Evolutionary conservation across 73 alveolate genomes (phyloP).

Genomic region (Urostyla sp.): DNA sequence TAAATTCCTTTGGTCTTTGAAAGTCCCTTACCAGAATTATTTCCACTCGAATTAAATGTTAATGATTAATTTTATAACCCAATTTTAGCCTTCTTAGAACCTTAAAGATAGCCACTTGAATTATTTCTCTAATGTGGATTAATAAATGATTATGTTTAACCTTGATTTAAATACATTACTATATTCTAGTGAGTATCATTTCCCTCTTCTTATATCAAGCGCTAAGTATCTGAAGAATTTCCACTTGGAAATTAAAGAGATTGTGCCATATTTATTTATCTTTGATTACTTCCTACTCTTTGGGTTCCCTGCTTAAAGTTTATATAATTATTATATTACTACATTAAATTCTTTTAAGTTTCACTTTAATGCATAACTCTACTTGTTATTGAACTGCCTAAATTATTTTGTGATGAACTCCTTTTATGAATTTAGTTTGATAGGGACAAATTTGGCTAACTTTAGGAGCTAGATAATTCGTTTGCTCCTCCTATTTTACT

Average conservation of each 20-base stretch:
- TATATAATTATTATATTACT: constrained; percentile 33
- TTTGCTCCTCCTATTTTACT: background rate
- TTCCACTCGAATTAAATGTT: constrained; percentile 27
- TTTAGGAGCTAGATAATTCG: background rate
- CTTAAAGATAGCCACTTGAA: background rate
- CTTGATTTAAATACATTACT: background rate
- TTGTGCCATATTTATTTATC: background rate
- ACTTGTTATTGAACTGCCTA: constrained; percentile 19
- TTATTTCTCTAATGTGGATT: background rate
- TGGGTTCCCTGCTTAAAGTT: constrained; percentile 22
- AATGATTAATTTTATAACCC: constrained; percentile 1
- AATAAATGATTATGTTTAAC: background rate
- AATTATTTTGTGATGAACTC: constrained; percentile 27
- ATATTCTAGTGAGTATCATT: background rate
- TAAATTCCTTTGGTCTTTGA: background rate
- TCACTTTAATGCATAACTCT: background rate
- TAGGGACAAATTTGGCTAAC: constrained; percentile 11
- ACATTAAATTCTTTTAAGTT: constrained; percentile 10
- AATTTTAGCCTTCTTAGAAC: background rate
- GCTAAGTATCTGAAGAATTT: background rate
- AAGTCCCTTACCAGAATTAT: constrained; percentile 9
- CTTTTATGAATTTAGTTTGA: background rate
- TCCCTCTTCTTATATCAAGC: background rate
- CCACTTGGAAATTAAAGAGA: constrained; percentile 32
- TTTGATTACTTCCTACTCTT: background rate